phyloP scores from a whole-genome alignment of 2,329 filamentous ascomycete species.

The Colletotrichum sp. region DNA sequence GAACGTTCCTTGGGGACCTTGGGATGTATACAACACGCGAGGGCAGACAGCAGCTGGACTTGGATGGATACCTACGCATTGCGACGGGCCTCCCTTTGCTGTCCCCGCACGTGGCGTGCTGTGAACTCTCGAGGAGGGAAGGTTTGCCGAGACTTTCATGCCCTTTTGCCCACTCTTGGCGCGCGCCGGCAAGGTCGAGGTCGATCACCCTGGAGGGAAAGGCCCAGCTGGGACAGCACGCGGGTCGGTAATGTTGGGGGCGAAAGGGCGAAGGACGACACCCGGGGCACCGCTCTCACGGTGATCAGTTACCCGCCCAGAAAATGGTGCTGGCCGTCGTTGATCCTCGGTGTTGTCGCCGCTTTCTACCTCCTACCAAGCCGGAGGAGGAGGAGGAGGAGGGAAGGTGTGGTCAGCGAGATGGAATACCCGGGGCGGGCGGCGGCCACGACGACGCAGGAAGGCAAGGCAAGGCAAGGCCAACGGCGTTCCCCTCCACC shows the following conservation, averaged over 20 bases:
- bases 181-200: conserved; percentile 9
- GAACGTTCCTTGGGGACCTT: background rate
- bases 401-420: background rate
- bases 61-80: background rate
- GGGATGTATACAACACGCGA: background rate
- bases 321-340: background rate
- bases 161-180: conserved; percentile 10
- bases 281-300: background rate
- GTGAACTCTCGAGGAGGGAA: conserved; percentile 10
- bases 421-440: background rate
- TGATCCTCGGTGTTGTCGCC: conserved; percentile 1
- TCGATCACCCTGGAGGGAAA: background rate
- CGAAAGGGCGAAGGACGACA: background rate
- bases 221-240: background rate
- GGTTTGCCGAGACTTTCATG: conserved; percentile 21
- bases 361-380: background rate
- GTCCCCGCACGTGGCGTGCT: conserved; percentile 15
- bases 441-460: background rate
- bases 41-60: background rate
- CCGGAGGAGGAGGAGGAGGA: background rate
- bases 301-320: background rate
- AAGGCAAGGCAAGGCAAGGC: background rate
- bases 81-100: background rate
- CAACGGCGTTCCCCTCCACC: background rate
- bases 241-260: background rate